Conservation (phyloP, 768 basidiomycete genomes). For the Termitomyces sp. region DNA sequence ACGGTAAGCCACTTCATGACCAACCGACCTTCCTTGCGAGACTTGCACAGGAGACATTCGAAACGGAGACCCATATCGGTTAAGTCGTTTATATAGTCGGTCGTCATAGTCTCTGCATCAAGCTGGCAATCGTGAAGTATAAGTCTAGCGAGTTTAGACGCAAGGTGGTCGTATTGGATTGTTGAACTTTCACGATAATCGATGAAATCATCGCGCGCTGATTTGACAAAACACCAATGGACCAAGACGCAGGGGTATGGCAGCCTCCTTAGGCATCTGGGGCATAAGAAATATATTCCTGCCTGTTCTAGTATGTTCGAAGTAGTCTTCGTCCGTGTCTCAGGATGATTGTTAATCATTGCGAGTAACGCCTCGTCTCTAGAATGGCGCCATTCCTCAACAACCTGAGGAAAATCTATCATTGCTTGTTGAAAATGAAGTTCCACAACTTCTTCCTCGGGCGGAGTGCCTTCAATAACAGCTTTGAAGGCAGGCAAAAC, state of each 20-base stretch:
- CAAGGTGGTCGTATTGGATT: slow-evolving; percentile 1
- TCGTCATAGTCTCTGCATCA: not conserved
- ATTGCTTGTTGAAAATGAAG: slow-evolving; percentile 12
- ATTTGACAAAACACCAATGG: slow-evolving; percentile 2
- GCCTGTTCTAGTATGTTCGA: slow-evolving; percentile 2
- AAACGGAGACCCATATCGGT: not conserved
- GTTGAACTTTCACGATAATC: not conserved
- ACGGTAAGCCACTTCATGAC: no score
- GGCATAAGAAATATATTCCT: slow-evolving; percentile 7
- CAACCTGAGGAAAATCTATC: slow-evolving; percentile 7
- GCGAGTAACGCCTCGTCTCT: slow-evolving; percentile 11
- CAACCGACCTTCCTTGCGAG: no score
- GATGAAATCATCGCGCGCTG: no score
- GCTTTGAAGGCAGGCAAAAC: slow-evolving; percentile 9
- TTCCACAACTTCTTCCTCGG: slow-evolving; percentile 9
- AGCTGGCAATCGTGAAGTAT: slow-evolving; percentile 5
- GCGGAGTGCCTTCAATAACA: slow-evolving; percentile 13
- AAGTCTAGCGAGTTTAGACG: not conserved
- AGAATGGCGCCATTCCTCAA: slow-evolving; percentile 9
- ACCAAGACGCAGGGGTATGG: slow-evolving; percentile 9
- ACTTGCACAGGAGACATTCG: no score
- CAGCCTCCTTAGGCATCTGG: not conserved
- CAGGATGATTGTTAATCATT: slow-evolving; percentile 4
- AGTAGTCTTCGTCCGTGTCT: not conserved
- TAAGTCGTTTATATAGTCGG: not conserved